Evolutionary conservation across 352 stramenopile genomes (phyloP), one percentile per base, ranked within the genome.

Genomic region (Plasmopara muralis): DNA sequence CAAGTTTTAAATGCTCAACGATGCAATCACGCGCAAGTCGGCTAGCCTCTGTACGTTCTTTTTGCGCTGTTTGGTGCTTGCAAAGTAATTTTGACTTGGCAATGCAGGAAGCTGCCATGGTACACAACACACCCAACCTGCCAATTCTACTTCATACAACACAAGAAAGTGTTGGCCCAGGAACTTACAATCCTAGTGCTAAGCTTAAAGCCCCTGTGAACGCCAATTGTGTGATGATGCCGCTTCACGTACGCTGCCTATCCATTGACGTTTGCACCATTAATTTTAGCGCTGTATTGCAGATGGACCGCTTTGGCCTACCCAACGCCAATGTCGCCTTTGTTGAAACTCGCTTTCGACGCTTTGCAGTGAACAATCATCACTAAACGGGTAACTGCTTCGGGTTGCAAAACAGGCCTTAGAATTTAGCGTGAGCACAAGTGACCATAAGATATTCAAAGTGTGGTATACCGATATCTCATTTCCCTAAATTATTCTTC

Each of bases 161-260:
- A 6, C 62, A 74, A 14, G 65, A 79, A 46, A 66, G 60, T 0
- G 63, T 88, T 2, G 75, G 78, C 1, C 75, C 78, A 1, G 75
- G 73, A 16, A 48, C 73, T 4, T 85, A 86, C 57, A 82, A 63
- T 57, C 57, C 57, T 25, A 25, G 20, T 25, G 20, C 20, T 25
- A 25, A 25, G 20, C 20, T 25, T 13, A 9, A 38, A 38, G 33
- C 13, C 61, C 30, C 40, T 31, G 39, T 10, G 46, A 50, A 44
- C 0, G 57, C 46, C 48, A 86, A 77, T 53, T 88, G 80, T 35
- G 77, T 82, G 57, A 86, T 86, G 77, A 84, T 83, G 73, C 67
- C 71, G 3, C 75, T 84, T 30, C 60, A 84, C 38, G 74, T 83
- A 63, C 43, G 13, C 33, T 38, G 13, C 33, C 33, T 38, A 4